phyloP scores from a whole-genome alignment of 2,329 filamentous ascomycete species.

The Xylaria sp. region DNA sequence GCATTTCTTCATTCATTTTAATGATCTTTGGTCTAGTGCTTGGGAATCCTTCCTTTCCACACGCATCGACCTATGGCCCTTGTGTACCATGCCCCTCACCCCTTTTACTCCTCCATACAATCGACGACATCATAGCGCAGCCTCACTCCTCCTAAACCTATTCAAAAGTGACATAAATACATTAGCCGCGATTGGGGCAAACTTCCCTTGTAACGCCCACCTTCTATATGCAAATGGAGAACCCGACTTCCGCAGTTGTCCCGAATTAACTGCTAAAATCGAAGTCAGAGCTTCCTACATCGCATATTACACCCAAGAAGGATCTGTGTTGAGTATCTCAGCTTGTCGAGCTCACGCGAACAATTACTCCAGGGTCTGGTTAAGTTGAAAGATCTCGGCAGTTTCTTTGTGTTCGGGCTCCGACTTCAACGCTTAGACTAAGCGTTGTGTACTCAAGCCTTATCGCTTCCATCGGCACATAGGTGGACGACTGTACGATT shows the following conservation, averaged over 20 bases:
- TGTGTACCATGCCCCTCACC: not conserved
- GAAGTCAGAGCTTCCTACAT: not conserved
- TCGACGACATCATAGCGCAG: slow-evolving; percentile 18
- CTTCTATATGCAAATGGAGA: not conserved
- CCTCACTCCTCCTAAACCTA: slow-evolving; percentile 8
- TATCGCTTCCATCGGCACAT: not conserved
- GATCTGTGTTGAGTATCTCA: not conserved
- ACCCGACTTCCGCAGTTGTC: not conserved
- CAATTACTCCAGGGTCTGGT: not conserved
- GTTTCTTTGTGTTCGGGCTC: not conserved
- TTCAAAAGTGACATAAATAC: slow-evolving; percentile 18
- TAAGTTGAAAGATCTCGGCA: not conserved
- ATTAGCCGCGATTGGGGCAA: not conserved
- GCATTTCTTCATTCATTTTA: not conserved
- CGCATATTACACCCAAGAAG: not conserved
- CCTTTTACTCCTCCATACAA: not conserved
- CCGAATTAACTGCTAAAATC: not conserved
- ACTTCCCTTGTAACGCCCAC: not conserved
- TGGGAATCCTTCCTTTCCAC: slow-evolving; percentile 16
- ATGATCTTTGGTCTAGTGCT: slow-evolving; percentile 3
- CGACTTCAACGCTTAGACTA: not conserved
- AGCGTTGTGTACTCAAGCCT: not conserved
- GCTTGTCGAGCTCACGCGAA: not conserved
- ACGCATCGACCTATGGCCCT: slow-evolving; percentile 12
- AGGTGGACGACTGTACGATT: not conserved